These are phyloP conservation scores for Talaromyces borbonicus DNA, from an alignment of 495 filamentous ascomycete species.

Conservation along the genomic window DNA sequence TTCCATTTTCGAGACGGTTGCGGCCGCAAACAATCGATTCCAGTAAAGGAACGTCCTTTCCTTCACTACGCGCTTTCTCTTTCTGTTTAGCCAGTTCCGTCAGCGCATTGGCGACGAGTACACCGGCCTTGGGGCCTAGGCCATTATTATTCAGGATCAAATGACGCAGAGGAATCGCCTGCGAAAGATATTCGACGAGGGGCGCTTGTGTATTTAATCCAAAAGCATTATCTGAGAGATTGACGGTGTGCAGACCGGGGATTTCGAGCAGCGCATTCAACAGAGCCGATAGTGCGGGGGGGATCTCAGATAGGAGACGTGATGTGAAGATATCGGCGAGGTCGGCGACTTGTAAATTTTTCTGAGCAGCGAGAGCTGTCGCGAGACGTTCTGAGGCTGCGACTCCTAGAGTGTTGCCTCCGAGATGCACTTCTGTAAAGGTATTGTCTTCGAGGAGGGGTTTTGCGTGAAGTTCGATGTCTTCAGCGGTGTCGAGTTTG, in stretches of 20 bases:
- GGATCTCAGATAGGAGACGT: slow-evolving; percentile 88
- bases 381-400: slow-evolving; percentile 77
- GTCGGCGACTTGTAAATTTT: slow-evolving; percentile 73
- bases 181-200: slow-evolving; percentile 74
- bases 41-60: slow-evolving; percentile 63
- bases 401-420: slow-evolving; percentile 86
- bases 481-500: slow-evolving; percentile 77
- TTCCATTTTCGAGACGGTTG: slow-evolving; percentile 89
- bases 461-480: slow-evolving; percentile 78
- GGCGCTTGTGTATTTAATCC: slow-evolving; percentile 83
- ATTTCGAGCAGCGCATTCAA: slow-evolving; percentile 78
- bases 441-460: slow-evolving; percentile 58
- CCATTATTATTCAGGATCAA: slow-evolving; percentile 97
- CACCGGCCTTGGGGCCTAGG: slow-evolving; percentile 83
- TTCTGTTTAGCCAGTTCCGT: slow-evolving; percentile 71
- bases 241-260: slow-evolving; percentile 75
- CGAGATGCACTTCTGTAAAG: slow-evolving; percentile 72
- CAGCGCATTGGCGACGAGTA: slow-evolving; percentile 70
- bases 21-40: slow-evolving; percentile 94
- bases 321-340: slow-evolving; percentile 96
- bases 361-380: slow-evolving; percentile 67
- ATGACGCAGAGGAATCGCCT: slow-evolving; percentile 78
- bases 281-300: slow-evolving; percentile 73
- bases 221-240: slow-evolving; percentile 96
- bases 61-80: slow-evolving; percentile 56